Evolutionary conservation across 2,329 filamentous ascomycete species (phyloP).

Genomic region (Davidsoniella eucalypti): DNA sequence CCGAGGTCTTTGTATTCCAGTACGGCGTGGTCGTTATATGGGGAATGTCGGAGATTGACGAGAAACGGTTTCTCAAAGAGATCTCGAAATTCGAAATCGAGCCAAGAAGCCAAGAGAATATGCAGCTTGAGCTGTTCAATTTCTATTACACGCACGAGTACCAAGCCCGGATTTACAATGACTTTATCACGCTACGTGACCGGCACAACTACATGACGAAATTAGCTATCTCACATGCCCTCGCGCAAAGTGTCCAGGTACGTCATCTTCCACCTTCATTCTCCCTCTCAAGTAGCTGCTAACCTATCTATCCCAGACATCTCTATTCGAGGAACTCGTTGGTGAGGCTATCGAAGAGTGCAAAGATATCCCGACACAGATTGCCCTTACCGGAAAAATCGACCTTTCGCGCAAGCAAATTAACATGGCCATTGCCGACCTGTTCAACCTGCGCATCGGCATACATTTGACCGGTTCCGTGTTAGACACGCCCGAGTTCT

Average conservation of each 20-base stretch:
- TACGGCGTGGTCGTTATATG: slow-evolving; percentile 97
- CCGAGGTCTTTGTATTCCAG: slow-evolving; percentile 90
- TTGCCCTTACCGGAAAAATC: slow-evolving; percentile 84
- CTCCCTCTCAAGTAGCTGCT: slow-evolving; percentile 11
- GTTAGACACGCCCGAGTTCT: slow-evolving; percentile 88
- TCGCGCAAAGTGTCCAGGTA: slow-evolving; percentile 90
- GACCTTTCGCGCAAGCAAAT: slow-evolving; percentile 76
- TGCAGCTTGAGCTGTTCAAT: slow-evolving; percentile 95
- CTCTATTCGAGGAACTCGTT: slow-evolving; percentile 87
- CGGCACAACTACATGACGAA: slow-evolving; percentile 98
- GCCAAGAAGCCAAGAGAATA: slow-evolving; percentile 72
- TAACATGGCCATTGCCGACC: slow-evolving; percentile 98
- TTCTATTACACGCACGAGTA: slow-evolving; percentile 99
- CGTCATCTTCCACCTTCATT: not conserved
- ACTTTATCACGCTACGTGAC: slow-evolving; percentile 89
- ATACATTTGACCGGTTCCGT: slow-evolving; percentile 96
- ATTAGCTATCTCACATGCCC: slow-evolving; percentile 83
- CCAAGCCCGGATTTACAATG: slow-evolving; percentile 96
- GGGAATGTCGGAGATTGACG: slow-evolving; percentile 87
- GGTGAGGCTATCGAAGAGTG: slow-evolving; percentile 86
- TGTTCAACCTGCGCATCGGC: slow-evolving; percentile 94
- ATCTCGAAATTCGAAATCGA: slow-evolving; percentile 88
- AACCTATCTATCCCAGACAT: slow-evolving; percentile 41
- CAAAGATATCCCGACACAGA: slow-evolving; percentile 83
- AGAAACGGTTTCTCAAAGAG: slow-evolving; percentile 82